phyloP scores from a whole-genome alignment of 495 filamentous ascomycete genomes.

The Tuber microsphaerosporum region DNA sequence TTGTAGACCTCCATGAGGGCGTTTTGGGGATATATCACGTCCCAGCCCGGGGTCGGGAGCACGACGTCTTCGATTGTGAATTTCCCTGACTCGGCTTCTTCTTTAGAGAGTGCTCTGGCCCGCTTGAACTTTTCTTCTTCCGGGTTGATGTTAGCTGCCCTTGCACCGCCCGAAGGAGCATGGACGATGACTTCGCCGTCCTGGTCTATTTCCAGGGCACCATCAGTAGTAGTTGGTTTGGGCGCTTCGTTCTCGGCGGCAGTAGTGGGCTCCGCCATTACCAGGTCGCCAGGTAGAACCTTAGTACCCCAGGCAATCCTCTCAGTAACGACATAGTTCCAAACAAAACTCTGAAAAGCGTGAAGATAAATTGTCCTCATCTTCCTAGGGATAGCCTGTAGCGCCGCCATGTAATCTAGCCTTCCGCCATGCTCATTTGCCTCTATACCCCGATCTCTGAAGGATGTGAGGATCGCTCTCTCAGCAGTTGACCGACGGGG shows the following conservation, averaged over 20 bases:
- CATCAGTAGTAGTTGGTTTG: constrained; percentile 33
- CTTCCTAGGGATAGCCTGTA: constrained; percentile 66
- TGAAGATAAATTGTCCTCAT: constrained; percentile 91
- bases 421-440: constrained; percentile 28
- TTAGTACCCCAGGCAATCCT: constrained; percentile 64
- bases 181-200: constrained; percentile 61
- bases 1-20: constrained; percentile 72
- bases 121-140: constrained; percentile 60
- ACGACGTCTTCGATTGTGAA: constrained; percentile 85
- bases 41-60: constrained; percentile 87
- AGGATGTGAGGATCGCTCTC: constrained; percentile 63
- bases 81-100: constrained; percentile 70
- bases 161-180: not conserved
- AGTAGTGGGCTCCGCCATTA: constrained; percentile 57
- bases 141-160: not conserved
- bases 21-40: constrained; percentile 78
- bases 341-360: constrained; percentile 88
- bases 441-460: constrained; percentile 44
- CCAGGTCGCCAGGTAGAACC: constrained; percentile 79
- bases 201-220: constrained; percentile 51
- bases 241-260: constrained; percentile 42
- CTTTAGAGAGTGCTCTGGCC: constrained; percentile 64
- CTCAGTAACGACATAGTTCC: constrained; percentile 74
- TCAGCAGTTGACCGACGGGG: constrained; percentile 80
- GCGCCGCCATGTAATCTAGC: constrained; percentile 67